Conservation (phyloP, 306 rosid genomes). For the Glycine soja region DNA sequence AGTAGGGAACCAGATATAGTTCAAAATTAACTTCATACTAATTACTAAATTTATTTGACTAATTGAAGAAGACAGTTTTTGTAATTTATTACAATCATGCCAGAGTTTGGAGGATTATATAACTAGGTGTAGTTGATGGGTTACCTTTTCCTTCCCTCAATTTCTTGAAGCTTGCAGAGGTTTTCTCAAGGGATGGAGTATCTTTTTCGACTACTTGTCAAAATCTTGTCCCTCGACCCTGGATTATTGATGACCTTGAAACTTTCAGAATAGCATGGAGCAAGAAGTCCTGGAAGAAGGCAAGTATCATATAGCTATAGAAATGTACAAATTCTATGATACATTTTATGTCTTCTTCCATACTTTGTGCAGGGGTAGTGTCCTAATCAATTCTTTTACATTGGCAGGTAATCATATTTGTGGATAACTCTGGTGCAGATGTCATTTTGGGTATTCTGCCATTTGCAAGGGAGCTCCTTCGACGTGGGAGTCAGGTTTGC, state of each 20-base stretch:
- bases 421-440: constrained; percentile 98
- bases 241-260: constrained; percentile 96
- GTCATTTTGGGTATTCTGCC: constrained; percentile 92
- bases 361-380: constrained; percentile 8
- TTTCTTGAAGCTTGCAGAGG: constrained; percentile 91
- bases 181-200: constrained; percentile 89
- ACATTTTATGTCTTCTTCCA: background rate
- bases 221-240: constrained; percentile 90
- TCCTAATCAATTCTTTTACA: constrained; percentile 43
- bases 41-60: background rate
- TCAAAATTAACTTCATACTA: background rate
- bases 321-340: background rate
- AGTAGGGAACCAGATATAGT: background rate
- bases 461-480: constrained; percentile 94
- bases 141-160: constrained; percentile 35
- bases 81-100: constrained; percentile 33
- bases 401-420: constrained; percentile 87
- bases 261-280: constrained; percentile 74
- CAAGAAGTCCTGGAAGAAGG: constrained; percentile 89
- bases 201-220: constrained; percentile 83
- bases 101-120: constrained; percentile 25
- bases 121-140: constrained; percentile 17
- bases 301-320: constrained; percentile 43
- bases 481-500: constrained; percentile 67
- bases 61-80: constrained; percentile 10